Conservation (phyloP, 441 rosid species). For the Brassica balearica region DNA sequence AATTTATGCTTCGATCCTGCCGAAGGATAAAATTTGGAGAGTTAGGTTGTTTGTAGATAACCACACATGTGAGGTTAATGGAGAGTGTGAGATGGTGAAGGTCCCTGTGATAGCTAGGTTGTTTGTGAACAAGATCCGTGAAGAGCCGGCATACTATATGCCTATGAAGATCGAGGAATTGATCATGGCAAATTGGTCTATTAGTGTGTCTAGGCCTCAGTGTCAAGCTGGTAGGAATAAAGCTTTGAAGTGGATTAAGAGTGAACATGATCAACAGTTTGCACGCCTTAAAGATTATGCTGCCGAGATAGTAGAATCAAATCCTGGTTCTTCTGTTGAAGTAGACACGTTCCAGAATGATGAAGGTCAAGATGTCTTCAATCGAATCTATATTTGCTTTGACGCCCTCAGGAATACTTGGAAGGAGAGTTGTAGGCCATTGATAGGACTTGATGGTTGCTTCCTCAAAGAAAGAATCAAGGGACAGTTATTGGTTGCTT, state of each 20-base stretch:
- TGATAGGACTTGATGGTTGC: neutral
- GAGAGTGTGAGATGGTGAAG: neutral
- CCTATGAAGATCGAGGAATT: neutral
- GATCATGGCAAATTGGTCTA: neutral
- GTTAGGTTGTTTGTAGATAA: neutral
- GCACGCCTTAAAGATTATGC: neutral
- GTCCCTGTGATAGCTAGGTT: neutral
- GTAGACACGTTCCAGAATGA: neutral
- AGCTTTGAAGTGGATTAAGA: neutral
- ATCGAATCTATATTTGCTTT: neutral
- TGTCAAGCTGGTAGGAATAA: neutral
- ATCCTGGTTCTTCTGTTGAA: neutral
- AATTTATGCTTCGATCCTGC: neutral
- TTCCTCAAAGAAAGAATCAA: neutral
- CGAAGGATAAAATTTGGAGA: neutral
- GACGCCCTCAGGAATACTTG: neutral
- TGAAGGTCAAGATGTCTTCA: neutral
- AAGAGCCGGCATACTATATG: neutral
- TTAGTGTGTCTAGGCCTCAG: too few species aligned
- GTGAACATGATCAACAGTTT: neutral
- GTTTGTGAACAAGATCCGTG: neutral
- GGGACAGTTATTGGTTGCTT: neutral
- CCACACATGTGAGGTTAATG: neutral
- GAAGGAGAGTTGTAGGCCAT: neutral
- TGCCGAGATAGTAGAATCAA: neutral